Base-by-base conservation (phyloP, 2,329 filamentous ascomycete genomes). In the Trematosphaeria pertusa region DNA sequence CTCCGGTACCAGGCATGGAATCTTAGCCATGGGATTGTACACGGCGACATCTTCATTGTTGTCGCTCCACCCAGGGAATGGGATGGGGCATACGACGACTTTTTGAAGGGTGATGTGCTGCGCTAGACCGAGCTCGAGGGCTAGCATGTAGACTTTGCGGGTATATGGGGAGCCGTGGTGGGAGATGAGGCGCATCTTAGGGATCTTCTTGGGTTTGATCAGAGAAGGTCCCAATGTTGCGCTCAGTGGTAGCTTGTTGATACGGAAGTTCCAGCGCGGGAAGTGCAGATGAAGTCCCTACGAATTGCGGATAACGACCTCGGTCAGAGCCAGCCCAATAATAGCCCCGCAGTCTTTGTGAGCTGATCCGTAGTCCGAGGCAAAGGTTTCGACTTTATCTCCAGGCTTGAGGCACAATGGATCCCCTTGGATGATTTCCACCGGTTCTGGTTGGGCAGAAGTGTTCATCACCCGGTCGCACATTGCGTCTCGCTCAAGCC, bases 321-420 rank as follows among this genome's bases (percentile, higher is more conserved):
- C 64, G n/a, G 51, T 41, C 9, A 46, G 44, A 26, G 58, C 65
- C 26, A 70, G 56, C 8, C 61, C 64, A 15, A 70, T 49, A 9
- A 70, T 32, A 3, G n/a, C 37, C 4, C 69, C 69, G 12, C 43
- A 43, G 33, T 62, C 66, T 37, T 60, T 69, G 26, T 65, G 61
- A 19, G 39, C 56, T 14, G 61, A 58, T 8, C 67, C 65, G 31
- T 67, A 71, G 45, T 71, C 67, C 10, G 62, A 60, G 10, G 65
- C 59, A 35, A 55, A 67, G 3, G 70, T 49, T 22, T 78, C 73
- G 3, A 90, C 81, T 34, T 65, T 52, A 21, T 81, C 73, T 1
- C 85, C 86, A 49, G 70, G 75, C 39, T 70, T 69, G 50, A 89
- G 62, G 0, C 76, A 75, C 37, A 80, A 69, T 2, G 80, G 78